Conservation (phyloP, 176 grass and related monocot genomes). For the Carex littledalei region DNA sequence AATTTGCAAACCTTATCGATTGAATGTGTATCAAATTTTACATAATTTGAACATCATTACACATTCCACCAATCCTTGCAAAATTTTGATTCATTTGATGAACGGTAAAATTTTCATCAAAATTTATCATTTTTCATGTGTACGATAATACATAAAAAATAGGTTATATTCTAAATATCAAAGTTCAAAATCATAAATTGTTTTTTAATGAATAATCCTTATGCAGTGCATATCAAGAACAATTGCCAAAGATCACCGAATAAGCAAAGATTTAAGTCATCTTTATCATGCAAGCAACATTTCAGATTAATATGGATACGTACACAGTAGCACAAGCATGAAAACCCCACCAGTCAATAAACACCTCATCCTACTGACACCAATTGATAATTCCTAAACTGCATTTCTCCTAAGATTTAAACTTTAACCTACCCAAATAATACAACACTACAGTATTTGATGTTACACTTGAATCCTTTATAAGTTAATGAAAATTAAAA, state of each 20-base stretch:
- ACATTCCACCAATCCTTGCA: neutral
- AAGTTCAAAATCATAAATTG: neutral
- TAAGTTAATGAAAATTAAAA: conserved; percentile 19
- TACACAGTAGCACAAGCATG: neutral
- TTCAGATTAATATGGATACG: neutral
- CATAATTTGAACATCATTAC: neutral
- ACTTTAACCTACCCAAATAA: conserved; percentile 12
- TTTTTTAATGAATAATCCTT: neutral
- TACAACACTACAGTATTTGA: conserved; percentile 19
- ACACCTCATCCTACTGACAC: neutral
- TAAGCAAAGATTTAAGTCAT: neutral
- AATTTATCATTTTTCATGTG: no score
- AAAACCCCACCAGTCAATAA: neutral
- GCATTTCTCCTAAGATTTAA: conserved; percentile 12
- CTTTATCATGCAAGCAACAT: neutral
- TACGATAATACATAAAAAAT: neutral
- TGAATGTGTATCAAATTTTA: neutral
- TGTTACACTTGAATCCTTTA: conserved; percentile 10
- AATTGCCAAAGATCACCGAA: neutral
- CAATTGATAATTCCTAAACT: conserved; percentile 5
- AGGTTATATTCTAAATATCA: neutral
- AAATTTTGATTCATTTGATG: neutral
- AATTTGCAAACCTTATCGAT: neutral
- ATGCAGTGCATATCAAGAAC: neutral
- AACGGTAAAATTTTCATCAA: no score